These are phyloP conservation scores for Arthrobotrys pseudoclavata DNA, from an alignment of 2,329 filamentous ascomycete genomes.

Conservation along the genomic window DNA sequence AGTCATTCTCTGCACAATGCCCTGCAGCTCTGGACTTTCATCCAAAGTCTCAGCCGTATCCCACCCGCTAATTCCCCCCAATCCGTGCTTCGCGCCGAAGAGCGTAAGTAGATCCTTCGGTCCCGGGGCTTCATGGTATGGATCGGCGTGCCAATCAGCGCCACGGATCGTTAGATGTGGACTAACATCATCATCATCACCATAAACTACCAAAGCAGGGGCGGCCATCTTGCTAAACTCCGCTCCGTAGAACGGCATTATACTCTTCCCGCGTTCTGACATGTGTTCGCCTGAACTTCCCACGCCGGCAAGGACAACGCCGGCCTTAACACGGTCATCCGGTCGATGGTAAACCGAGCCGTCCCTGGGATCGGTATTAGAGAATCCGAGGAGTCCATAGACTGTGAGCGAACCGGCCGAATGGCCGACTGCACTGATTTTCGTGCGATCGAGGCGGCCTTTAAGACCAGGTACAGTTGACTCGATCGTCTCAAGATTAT, in stretches of 20 bases:
- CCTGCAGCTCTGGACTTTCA: conserved; percentile 65
- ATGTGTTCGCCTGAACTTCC: conserved; percentile 65
- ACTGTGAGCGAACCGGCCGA: conserved; percentile 66
- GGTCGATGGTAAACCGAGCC: conserved; percentile 56
- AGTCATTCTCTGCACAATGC: conserved; percentile 65
- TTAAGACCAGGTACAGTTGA: conserved; percentile 64
- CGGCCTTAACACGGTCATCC: conserved; percentile 66
- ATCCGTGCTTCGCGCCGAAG: conserved; percentile 65
- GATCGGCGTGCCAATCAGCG: conserved; percentile 67
- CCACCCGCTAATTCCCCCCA: conserved; percentile 67
- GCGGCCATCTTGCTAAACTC: conserved; percentile 66
- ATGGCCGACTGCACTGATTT: conserved; percentile 67
- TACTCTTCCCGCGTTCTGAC: conserved; percentile 63
- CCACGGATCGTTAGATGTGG: conserved; percentile 65
- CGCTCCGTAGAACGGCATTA: conserved; percentile 65
- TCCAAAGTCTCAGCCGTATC: conserved; percentile 65
- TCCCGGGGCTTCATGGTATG: conserved; percentile 65
- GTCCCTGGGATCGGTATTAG: conserved; percentile 65
- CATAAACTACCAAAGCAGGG: conserved; percentile 66
- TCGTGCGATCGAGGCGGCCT: conserved; percentile 65
- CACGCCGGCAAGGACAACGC: conserved; percentile 65
- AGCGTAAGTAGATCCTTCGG: conserved; percentile 66
- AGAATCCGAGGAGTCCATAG: conserved; percentile 65
- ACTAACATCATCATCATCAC: conserved; percentile 67
- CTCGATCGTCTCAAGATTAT: conserved; percentile 66